Base-by-base conservation (phyloP, 148 eudicot species). In the Oxyria digyna region DNA sequence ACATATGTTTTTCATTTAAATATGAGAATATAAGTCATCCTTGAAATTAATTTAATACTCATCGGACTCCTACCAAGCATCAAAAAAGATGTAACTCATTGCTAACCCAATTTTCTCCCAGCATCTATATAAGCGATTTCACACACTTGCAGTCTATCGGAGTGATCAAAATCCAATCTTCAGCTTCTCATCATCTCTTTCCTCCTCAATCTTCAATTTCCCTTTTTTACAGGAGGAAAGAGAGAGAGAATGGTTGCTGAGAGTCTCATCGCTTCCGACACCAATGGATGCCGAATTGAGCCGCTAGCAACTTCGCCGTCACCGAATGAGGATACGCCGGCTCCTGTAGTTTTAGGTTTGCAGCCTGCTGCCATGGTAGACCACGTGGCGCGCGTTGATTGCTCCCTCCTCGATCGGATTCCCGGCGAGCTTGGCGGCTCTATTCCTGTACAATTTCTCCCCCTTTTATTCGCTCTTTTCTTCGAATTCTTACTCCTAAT, bases 381-480 rank as follows among this genome's bases (percentile, higher is more conserved):
- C 80, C 88, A 93, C 72, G 82, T 88, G 6, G 96, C 95, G 0
- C 85, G 38, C 37, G 98, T 90, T 69, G 95, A 90, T 85, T 82
- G 77, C 76, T 86, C 98, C 38, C 76, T 90, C 32, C 97, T 93
- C 67, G 74, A 84, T 74, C 81, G 73, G 59, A 72, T 90, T 42
- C 81, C 89, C 18, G 98, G 98, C 26, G 96, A 93, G 74, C 76
- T 74, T 13, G 97, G 97, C 20, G 98, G 98, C 62, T 93, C 98
- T 18, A 78, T 89, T 67, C 98, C 95, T 54, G 96, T 89, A 87
- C 13, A n/a, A 13, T 3, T 64, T 41, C 27, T 33, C 20, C 0
- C 50, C 68, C 42, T 18, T 21, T 17, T 21, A 10, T 49, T 41
- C 24, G n/a, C 27, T 29, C 52, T 49, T 20, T 68, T 4, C 37